phyloP scores from a whole-genome alignment of 169 alveolate species.

The Sarcocystis neurona region DNA sequence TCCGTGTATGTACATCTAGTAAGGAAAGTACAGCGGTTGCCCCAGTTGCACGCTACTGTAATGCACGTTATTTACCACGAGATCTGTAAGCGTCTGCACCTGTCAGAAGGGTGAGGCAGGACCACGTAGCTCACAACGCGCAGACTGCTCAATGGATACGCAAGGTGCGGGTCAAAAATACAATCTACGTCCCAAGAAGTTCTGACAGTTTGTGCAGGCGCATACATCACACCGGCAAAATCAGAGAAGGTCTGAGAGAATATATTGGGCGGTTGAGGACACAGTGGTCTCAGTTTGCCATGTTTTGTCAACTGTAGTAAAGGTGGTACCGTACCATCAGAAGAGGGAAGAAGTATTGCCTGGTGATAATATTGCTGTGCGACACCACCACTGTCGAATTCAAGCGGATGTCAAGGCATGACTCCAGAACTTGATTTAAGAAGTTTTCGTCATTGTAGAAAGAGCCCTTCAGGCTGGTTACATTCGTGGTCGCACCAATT shows the following conservation, averaged over 20 bases:
- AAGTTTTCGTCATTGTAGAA: slow-evolving; percentile 55
- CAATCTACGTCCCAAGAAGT: background rate
- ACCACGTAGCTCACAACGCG: no score
- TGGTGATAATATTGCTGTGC: slow-evolving; percentile 65
- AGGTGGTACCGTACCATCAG: slow-evolving; percentile 48
- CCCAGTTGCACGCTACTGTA: no score
- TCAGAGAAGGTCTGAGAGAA: no score
- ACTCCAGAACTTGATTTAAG: slow-evolving; percentile 56
- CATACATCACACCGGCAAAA: background rate
- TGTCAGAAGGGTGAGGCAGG: no score
- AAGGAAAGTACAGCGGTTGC: no score
- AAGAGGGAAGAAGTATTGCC: slow-evolving; percentile 58
- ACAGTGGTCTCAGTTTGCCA: background rate
- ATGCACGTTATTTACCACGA: no score
- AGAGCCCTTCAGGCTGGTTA: slow-evolving; percentile 44
- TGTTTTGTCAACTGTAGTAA: background rate
- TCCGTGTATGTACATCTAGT: no score
- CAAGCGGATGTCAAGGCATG: slow-evolving; percentile 55
- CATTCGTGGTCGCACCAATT: slow-evolving; percentile 58
- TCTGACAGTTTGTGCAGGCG: background rate
- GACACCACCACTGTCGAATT: slow-evolving; percentile 60
- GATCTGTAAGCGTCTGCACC: no score
- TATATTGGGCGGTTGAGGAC: background rate
- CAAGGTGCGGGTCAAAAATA: no score
- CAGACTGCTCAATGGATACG: background rate